phyloP scores from a whole-genome alignment of 805 yeast species.

The Saccharomycopsis capsularis region DNA sequence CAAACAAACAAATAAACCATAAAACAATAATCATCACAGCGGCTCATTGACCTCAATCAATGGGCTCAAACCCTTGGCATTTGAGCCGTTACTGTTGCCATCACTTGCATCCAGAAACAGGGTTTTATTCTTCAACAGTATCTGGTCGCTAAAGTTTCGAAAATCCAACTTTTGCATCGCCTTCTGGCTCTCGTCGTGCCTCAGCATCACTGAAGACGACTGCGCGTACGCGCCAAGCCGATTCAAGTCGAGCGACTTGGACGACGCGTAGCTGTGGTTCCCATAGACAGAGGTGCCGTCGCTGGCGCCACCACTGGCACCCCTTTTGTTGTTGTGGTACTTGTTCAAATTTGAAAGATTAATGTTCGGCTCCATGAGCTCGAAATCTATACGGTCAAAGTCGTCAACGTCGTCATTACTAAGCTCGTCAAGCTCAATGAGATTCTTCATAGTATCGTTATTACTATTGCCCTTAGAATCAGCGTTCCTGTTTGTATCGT shows the following conservation, averaged over 20 bases:
- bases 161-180: constrained; percentile 11
- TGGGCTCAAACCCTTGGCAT: constrained; percentile 5
- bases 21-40: neutral
- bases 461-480: neutral
- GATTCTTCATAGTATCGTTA: neutral
- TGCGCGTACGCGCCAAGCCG: neutral
- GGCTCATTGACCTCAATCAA: constrained; percentile 20
- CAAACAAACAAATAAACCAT: neutral
- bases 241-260: constrained; percentile 13
- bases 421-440: neutral
- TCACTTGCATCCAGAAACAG: neutral
- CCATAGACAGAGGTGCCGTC: neutral
- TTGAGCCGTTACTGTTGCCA: neutral
- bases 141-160: constrained; percentile 5
- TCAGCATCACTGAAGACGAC: no score
- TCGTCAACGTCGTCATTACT: neutral
- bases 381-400: constrained; percentile 8
- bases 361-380: constrained; percentile 6
- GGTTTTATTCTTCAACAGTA: constrained; percentile 1
- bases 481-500: neutral
- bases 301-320: neutral
- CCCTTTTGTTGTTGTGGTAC: neutral
- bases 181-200: no score
- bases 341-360: neutral
- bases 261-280: neutral